Evolutionary conservation across 2,329 filamentous ascomycete species (phyloP), one percentile per base, ranked within the genome.

Genomic region (Cercospora nicotianae): DNA sequence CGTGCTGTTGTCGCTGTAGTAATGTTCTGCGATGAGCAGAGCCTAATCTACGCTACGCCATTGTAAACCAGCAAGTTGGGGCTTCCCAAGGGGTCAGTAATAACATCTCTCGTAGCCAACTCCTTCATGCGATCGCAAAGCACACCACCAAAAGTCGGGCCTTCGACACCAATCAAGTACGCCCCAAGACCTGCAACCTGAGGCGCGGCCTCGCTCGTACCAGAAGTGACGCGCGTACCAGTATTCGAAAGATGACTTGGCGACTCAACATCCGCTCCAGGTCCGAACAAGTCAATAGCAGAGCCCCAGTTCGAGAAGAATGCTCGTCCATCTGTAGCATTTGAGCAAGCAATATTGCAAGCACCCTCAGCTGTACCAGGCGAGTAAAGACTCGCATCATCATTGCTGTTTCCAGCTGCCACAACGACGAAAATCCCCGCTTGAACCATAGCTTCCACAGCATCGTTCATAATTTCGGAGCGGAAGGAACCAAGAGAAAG

Each of bases 111-210:
- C 20, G 79, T 79, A 36, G 80, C 78, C 30, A 83, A 79, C 60
- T 76, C 74, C 71, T 79, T 75, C 70, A 89, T 82, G 72, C 83
- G 82, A 63, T 76, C 59, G 73, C 81, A 83, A 28, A 89, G 82
- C 9, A 59, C 67, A 5, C 23, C 76, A 0, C 85, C 83, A 16
- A 79, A 80, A 48, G 68, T 77, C 67, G 80, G 36, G 1, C 36
- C 36, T n/a, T 42, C 36, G 2, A 42, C 36, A 4, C 36, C 36
- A 0, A 42, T 42, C 36, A 42, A 42, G 3, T 42, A 42, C 16
- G 36, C 36, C 2, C 36, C 16, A 8, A 42, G 36, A 42, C 36
- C 36, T 9, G 36, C 36, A 3, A 42, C 36, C 36, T 42, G 36
- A 3, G 36, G 36, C 3, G 36, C 36, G 0, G 36, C 36, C 36